Evolutionary conservation across 208 protist genomes (phyloP).

Genomic region (Leishmania lainsoni): DNA sequence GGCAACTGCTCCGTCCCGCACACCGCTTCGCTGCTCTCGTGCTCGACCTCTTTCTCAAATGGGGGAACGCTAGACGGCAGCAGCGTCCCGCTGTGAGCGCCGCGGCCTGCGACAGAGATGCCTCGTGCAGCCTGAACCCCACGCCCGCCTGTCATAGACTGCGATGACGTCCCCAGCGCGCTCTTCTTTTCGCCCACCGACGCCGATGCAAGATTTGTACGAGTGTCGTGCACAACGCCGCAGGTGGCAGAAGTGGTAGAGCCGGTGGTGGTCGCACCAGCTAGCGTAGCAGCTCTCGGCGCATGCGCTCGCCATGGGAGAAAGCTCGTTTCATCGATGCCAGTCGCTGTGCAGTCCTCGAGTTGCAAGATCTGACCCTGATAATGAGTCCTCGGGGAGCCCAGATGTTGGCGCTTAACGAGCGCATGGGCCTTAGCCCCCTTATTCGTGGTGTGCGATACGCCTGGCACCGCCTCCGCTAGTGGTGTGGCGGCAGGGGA

Average conservation of each 20-base stretch:
- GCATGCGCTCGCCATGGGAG: background rate
- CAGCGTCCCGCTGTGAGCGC: background rate
- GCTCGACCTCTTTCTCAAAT: background rate
- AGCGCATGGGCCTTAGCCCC: background rate
- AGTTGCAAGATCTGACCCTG: conserved; percentile 8
- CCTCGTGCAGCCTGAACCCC: conserved; percentile 12
- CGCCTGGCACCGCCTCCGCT: background rate
- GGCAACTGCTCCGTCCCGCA: background rate
- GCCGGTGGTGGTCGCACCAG: background rate
- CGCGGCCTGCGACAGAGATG: background rate
- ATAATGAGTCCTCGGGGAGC: background rate
- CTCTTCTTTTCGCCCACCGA: background rate
- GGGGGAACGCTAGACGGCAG: background rate
- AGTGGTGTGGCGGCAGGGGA: background rate
- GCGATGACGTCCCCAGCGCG: background rate
- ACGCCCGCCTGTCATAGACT: conserved; percentile 13
- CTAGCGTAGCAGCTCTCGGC: background rate
- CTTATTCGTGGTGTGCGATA: background rate
- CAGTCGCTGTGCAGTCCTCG: background rate
- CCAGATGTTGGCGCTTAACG: background rate
- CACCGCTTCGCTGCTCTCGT: background rate
- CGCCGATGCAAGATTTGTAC: background rate
- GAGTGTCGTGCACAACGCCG: background rate
- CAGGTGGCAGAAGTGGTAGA: background rate
- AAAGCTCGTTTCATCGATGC: background rate